Evolutionary conservation across 169 alveolate species (phyloP), one percentile per base, ranked within the genome.

Genomic region (Babesia bigemina): DNA sequence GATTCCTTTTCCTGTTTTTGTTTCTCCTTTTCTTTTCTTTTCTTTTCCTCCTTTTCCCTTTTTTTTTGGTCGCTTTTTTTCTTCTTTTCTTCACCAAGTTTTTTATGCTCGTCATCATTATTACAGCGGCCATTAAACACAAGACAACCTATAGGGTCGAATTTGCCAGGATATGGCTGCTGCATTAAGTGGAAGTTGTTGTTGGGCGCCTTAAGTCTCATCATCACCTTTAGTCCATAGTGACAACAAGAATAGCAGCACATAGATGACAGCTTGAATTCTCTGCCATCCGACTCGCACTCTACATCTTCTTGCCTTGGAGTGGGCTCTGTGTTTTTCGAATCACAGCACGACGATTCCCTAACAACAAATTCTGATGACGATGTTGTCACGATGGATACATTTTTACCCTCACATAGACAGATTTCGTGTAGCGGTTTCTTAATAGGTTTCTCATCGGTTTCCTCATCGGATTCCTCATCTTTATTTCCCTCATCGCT

Each of bases 231-330:
- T 44, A 79, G 42, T 22, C 36, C 69, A 44, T 79, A 79, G 50
- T 79, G 87, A 22, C 87, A 79, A 44, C 87, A 79, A 10, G 87
- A 56, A 33, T 74, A 79, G 7, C 22, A 19, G 13, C 63, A 21
- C 11, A 57, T 19, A 2, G 70, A 48, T 10, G 70, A 22, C n/a
- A 79, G 22, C 16, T 3, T 36, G 56, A 79, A 79, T 33, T 29
- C 47, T 56, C 58, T 17, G 21, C 66, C 76, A 49, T 6, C 8
- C 9, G 24, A 63, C 24, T 44, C 42, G 19, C 69, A 69, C 16
- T 60, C 59, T 4, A 6, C n/a, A 11, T 36, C 55, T n/a, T 1
- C 36, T 10, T 10, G 4, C 50, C 4, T 16, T 10, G 14, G 50
- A 24, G 29, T 74, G 2, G 1, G 17, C 0, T 53, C 42, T 7